Base-by-base conservation (phyloP, 371 early-diverging fungal species). In the Circinella minor region DNA sequence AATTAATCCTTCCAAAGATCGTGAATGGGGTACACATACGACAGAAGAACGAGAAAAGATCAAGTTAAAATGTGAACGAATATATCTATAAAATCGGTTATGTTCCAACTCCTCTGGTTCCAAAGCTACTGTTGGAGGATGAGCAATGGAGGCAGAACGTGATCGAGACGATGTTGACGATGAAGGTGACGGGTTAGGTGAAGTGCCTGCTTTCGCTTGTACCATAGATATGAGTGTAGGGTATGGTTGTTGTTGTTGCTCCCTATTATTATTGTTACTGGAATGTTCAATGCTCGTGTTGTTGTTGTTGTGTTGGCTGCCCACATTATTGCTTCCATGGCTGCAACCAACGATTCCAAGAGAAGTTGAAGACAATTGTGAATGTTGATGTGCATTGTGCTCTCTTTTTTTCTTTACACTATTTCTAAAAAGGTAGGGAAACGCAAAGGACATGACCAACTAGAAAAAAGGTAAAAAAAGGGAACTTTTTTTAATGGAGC, bases 21-120 rank as follows among this genome's bases (percentile, higher is more conserved):
- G 74, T 63, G 87, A 84, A 66, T 85, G 83, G 20, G 89, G 89
- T 48, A 89, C 78, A 71, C 88, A 88, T 11, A 89, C 78, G 38
- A 88, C 81, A 34, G 77, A 66, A 17, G 84, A 82, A 4, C 84
- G 85, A 48, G 78, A 79, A 62, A 88, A 87, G 34, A 83, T 61
- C 14, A 71, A 64, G 55, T 78, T 74, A 59, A 77, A 82, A 54
- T 82, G 81, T 10, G 78, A 78, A 7, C 75, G 77, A 14, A 83
- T 68, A 63, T 78, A 78, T n/a, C 71, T 74, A 65, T 86, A 86
- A 51, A 81, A 86, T 34, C 77, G 72, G 69, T 86, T 86, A 46
- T 86, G 81, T 63, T 86, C 86, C 14, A 86, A 72, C 49, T 83
- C 84, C 59, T 86, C 86, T 36, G 74, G 69, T 64, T 75, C 73